Evolutionary conservation across 192 early-diverging fungal species (phyloP).

Genomic region (Mortierella alpina): DNA sequence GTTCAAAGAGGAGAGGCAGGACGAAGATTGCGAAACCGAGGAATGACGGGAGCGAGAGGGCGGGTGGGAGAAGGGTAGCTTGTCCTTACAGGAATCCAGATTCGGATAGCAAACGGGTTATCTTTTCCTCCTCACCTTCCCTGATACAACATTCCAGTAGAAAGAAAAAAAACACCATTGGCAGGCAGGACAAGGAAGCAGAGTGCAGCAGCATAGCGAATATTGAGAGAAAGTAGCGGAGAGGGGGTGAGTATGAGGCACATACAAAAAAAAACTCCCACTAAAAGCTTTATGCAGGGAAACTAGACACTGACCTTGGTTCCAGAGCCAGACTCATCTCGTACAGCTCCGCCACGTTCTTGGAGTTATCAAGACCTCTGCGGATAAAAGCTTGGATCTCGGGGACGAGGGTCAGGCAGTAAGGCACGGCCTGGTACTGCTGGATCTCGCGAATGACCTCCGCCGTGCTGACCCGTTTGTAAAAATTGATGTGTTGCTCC

Average conservation of each 20-base stretch:
- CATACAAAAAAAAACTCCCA: constrained; percentile 1
- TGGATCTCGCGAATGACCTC: constrained; percentile 94
- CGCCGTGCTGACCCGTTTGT: constrained; percentile 88
- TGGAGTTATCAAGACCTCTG: constrained; percentile 72
- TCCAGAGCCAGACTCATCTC: constrained; percentile 83
- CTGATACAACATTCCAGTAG: constrained; percentile 31
- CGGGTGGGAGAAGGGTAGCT: background rate
- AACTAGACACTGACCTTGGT: constrained; percentile 66
- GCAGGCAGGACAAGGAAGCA: no score
- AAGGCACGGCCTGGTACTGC: constrained; percentile 90
- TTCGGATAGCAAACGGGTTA: constrained; percentile 79
- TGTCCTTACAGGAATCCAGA: constrained; percentile 76
- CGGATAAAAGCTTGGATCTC: constrained; percentile 89
- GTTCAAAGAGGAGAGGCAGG: background rate
- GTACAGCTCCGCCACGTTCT: constrained; percentile 80
- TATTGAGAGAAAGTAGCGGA: background rate
- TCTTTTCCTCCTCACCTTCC: constrained; percentile 85
- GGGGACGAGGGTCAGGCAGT: constrained; percentile 79
- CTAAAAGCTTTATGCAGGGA: background rate
- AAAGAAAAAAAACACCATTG: background rate
- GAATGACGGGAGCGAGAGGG: background rate
- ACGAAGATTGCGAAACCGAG: background rate
- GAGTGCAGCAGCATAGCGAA: no score
- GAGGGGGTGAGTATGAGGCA: background rate
- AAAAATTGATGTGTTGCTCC: constrained; percentile 89